Evolutionary conservation across 352 stramenopile genomes (phyloP).

Genomic region (Peronospora farinosa): DNA sequence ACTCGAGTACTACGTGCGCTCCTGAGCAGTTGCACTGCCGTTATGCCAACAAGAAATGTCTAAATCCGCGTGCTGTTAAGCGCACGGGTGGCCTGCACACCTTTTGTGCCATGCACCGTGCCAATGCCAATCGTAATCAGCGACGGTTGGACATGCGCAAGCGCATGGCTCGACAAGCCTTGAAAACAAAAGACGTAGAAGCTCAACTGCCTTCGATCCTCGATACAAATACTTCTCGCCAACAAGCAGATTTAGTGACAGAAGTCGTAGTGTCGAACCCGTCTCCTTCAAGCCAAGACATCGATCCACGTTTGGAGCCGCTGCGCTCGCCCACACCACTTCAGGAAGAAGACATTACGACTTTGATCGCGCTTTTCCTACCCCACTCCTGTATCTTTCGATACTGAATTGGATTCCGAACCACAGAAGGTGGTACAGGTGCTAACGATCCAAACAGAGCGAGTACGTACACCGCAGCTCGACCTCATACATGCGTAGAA

Average conservation of each 20-base stretch:
- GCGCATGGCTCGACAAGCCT: slow-evolving; percentile 34
- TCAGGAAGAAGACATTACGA: slow-evolving; percentile 39
- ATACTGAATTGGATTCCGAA: slow-evolving; percentile 2
- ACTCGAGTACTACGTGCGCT: slow-evolving; percentile 31
- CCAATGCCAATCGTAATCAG: slow-evolving; percentile 67
- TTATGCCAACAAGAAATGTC: slow-evolving; percentile 64
- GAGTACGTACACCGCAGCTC: slow-evolving; percentile 1
- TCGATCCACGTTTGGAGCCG: slow-evolving; percentile 27
- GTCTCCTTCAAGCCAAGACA: slow-evolving; percentile 1
- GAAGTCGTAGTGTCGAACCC: not conserved
- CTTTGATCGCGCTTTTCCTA: slow-evolving; percentile 34
- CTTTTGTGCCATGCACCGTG: slow-evolving; percentile 55
- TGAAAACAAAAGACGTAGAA: slow-evolving; percentile 4
- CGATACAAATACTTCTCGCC: slow-evolving; percentile 4
- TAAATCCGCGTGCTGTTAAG: slow-evolving; percentile 44
- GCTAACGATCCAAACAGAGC: slow-evolving; percentile 1
- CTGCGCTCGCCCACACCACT: slow-evolving; percentile 35
- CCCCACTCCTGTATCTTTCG: not conserved
- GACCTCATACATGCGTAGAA: slow-evolving; percentile 19
- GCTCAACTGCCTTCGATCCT: not conserved
- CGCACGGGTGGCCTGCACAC: slow-evolving; percentile 53
- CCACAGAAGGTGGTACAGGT: not conserved
- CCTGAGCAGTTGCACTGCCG: slow-evolving; percentile 42
- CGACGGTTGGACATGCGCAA: slow-evolving; percentile 51
- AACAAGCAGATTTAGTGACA: not conserved